A percentile compares a stretch with the other conserved stretches of the same genome.
Evolutionary conservation across 306 rosid species (phyloP).

Genomic region (Chamaecrista fasciculata): DNA sequence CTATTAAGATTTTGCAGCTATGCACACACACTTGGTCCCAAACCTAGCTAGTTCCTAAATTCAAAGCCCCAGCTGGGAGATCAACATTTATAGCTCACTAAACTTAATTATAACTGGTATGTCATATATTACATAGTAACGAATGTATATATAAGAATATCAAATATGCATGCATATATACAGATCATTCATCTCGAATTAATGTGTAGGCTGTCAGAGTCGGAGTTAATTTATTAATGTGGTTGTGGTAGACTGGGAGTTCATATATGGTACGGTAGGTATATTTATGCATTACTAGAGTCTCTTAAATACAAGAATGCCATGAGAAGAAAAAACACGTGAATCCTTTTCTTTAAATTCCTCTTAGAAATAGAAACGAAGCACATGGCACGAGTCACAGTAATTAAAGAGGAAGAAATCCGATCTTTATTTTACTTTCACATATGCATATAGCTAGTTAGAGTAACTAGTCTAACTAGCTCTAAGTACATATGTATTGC

Average conservation of each 20-base stretch:
- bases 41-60: background rate
- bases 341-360: background rate
- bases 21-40: too few relatives aligned
- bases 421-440: too few relatives aligned
- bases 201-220: background rate
- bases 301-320: background rate
- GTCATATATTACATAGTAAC: too few relatives aligned
- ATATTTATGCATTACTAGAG: background rate
- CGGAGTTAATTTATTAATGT: background rate
- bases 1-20: slow-evolving; percentile 12
- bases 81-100: slow-evolving; percentile 18
- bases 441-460: too few relatives aligned
- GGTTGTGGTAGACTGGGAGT: background rate
- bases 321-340: background rate
- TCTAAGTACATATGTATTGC: too few relatives aligned
- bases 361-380: background rate
- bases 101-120: background rate
- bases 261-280: background rate
- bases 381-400: background rate
- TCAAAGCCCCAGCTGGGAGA: background rate
- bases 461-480: too few relatives aligned
- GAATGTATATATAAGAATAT: too few relatives aligned
- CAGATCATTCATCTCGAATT: too few relatives aligned
- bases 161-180: too few relatives aligned
- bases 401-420: background rate